Percentiles rank a stretch among this genome's conserved stretches.
Conservation (phyloP, 23 red algal species). For the Agarophyton chilense region DNA sequence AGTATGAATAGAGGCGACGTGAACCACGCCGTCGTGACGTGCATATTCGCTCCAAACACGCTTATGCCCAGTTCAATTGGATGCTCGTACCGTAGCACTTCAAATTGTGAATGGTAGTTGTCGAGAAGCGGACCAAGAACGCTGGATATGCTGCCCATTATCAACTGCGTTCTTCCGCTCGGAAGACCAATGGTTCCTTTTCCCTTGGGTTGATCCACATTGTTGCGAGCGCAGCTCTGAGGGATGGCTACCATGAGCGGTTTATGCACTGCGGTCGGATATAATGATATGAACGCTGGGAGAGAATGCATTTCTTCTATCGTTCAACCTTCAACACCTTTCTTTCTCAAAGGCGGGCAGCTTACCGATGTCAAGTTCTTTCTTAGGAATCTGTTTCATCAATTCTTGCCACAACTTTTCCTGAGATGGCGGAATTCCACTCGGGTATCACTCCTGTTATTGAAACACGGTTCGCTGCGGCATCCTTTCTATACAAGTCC, state of each 20-base stretch:
- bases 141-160: not conserved
- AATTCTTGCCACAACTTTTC: too few relatives aligned
- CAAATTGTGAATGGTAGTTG: slow-evolving; percentile 30
- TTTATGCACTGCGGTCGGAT: not conserved
- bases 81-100: slow-evolving; percentile 16
- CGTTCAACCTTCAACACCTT: not conserved
- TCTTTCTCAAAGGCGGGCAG: too few relatives aligned
- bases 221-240: not conserved
- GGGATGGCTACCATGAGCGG: not conserved
- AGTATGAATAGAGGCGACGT: slow-evolving; percentile 17
- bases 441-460: too few relatives aligned
- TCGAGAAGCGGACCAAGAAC: slow-evolving; percentile 22
- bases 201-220: not conserved
- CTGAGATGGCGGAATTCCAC: too few relatives aligned
- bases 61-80: slow-evolving; percentile 8
- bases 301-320: not conserved
- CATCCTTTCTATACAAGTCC: too few relatives aligned
- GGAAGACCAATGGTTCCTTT: not conserved
- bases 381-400: too few relatives aligned
- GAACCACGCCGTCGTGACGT: slow-evolving; percentile 18
- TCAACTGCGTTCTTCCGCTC: slow-evolving; percentile 5
- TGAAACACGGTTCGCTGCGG: too few relatives aligned
- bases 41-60: not conserved
- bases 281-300: not conserved
- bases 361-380: too few relatives aligned